Evolutionary conservation across 768 basidiomycete species (phyloP), one percentile per base, ranked within the genome.

Genomic region (Antrodiella citrinella): DNA sequence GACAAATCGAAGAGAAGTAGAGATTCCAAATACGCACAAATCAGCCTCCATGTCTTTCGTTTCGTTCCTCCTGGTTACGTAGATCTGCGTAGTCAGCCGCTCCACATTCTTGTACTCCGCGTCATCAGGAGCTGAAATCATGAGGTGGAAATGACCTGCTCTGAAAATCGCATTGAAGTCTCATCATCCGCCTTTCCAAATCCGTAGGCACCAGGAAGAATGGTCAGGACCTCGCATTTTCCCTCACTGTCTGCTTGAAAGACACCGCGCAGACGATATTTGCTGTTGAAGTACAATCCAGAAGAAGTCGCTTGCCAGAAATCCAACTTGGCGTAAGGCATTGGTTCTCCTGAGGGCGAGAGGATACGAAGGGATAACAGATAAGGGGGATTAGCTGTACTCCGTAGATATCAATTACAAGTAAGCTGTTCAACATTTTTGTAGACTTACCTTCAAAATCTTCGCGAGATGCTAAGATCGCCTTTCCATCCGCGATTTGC

Each of bases 61-160:
- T 12, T 45, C 44, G 18, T 45, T 45, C 12, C 10, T 13, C 9
- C 18, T 13, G 24, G 18, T 20, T 4, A 45, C 23, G 18, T 45
- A 45, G 19, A 45, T 13, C 22, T 45, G 44, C 44, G 44, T 20
- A 19, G 44, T 45, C 19, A 45, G 22, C 7, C 24, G 4, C 12
- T 45, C 19, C 44, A 19, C 19, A 18, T 24, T 19, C 10, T 18
- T 35, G 7, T 7, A 7, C 15, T 35, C 30, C 15, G 7, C 30
- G 15, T 7, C 12, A 7, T 24, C 44, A 24, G 44, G 44, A 9
- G 19, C 18, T 4, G 19, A 19, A 7, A 45, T 24, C 4, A 19
- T 19, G 44, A 45, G 24, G 22, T 45, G 44, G 22, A 45, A 45
- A 24, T 45, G 44, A 15, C 44, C 44, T 4, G 44, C 44, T 7